A percentile compares a stretch with the other conserved stretches of the same genome.
phyloP scores from a whole-genome alignment of 441 rosid genomes.

The Gossypium trilobum region DNA sequence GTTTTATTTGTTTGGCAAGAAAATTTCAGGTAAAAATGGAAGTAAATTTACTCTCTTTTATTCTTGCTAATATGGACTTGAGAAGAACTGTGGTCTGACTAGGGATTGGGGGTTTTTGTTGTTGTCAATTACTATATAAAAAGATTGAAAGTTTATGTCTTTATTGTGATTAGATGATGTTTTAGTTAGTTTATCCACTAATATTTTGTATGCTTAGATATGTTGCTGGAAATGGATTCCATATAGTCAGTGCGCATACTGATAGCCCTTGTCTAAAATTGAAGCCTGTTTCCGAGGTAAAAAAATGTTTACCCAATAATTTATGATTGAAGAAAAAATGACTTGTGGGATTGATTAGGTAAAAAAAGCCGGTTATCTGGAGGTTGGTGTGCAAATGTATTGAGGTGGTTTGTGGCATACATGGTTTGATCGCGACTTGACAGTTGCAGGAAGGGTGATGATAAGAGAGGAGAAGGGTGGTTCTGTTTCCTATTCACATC shows the following conservation, averaged over 20 bases:
- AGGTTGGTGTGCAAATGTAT: conserved; percentile 84
- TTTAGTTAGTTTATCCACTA: not conserved
- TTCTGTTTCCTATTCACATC: conserved; percentile 54
- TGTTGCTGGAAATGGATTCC: conserved; percentile 86
- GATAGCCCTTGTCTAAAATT: conserved; percentile 93
- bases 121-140: not conserved
- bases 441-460: conserved; percentile 81
- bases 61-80: not conserved
- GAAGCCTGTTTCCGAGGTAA: conserved; percentile 86
- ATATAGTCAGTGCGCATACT: conserved; percentile 81
- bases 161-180: not conserved
- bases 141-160: not conserved
- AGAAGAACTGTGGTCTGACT: not conserved
- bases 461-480: conserved; percentile 52
- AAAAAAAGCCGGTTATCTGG: conserved; percentile 64
- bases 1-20: not conserved
- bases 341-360: conserved; percentile 37
- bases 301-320: not conserved
- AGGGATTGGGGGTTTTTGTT: not conserved
- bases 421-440: conserved; percentile 96
- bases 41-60: not conserved
- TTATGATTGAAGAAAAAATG: conserved; percentile 18
- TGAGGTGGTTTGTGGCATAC: conserved; percentile 96
- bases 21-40: not conserved
- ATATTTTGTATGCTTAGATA: conserved; percentile 35